Conservation (phyloP, 768 basidiomycete species). For the Mycena belliarum region DNA sequence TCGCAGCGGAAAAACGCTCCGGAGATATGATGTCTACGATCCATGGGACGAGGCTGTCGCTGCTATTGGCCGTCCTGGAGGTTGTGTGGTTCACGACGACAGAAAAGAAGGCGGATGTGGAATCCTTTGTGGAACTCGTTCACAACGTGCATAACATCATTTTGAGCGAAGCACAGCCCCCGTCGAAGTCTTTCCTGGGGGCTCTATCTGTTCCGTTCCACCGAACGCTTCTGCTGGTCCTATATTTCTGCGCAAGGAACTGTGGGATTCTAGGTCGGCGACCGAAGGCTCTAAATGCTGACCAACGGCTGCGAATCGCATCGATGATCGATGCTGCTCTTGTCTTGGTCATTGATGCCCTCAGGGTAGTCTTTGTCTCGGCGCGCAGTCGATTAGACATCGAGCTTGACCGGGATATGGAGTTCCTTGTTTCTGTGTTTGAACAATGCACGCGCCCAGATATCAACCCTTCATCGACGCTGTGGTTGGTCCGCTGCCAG, state of each 20-base stretch:
- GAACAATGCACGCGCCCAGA: conserved; percentile 75
- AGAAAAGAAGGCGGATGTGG: conserved; percentile 54
- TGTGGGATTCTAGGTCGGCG: conserved; percentile 51
- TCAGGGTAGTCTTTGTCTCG: conserved; percentile 63
- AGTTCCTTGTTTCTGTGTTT: conserved; percentile 79
- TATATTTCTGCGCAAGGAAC: conserved; percentile 76
- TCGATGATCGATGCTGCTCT: conserved; percentile 63
- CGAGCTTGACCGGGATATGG: conserved; percentile 79
- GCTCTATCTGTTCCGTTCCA: conserved; percentile 71
- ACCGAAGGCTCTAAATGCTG: conserved; percentile 54
- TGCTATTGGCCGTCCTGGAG: conserved; percentile 79
- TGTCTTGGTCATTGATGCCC: conserved; percentile 66
- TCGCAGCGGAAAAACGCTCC: conserved; percentile 65
- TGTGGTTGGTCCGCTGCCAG: conserved; percentile 82
- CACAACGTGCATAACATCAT: conserved; percentile 64
- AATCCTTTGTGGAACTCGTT: conserved; percentile 62
- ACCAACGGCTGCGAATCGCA: conserved; percentile 61
- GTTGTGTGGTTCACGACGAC: conserved; percentile 71
- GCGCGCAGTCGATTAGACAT: conserved; percentile 57
- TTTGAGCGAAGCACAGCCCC: conserved; percentile 72
- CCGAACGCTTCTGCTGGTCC: conserved; percentile 72
- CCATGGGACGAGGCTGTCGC: conserved; percentile 71
- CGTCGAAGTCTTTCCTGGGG: conserved; percentile 71
- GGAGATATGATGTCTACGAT: conserved; percentile 87
- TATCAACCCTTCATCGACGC: conserved; percentile 63